Evolutionary conservation across 495 filamentous ascomycete genomes (phyloP), one percentile per base, ranked within the genome.

Genomic region (Aspergillus campestris): DNA sequence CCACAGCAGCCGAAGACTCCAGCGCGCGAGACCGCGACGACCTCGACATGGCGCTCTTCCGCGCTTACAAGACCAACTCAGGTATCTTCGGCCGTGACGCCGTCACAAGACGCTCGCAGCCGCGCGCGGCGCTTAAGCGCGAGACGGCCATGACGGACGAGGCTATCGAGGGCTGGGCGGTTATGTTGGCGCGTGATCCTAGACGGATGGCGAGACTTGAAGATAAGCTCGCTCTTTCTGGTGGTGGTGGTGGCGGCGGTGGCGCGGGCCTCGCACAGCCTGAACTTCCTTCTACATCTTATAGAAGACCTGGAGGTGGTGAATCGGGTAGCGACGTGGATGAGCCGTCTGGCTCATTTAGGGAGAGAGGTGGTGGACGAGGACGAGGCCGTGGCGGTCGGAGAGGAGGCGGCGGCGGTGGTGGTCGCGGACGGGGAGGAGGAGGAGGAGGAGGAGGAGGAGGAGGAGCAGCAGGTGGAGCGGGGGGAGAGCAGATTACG

Each of bases 141-240:
- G 82, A 87, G 51, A 94, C 87, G 8, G 84, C 81, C 7, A 85
- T 94, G 86, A 92, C 87, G 1, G 91, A 98, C 51, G 92, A 98
- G 60, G 83, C 81, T 6, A 86, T 98, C 35, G 92, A 98, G 60
- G 92, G 92, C 10, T 98, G 89, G 89, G 86, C 74, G 3, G 63
- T 95, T 18, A 95, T 97, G 87, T 58, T 95, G 2, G 58, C 60
- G 6, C 70, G 90, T 24, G 83, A 94, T 53, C 75, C 81, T n/a
- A 72, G 74, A 49, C 70, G 81, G 38, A 60, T 81, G 57, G 69
- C 75, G 47, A 70, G 73, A 51, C 59, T 96, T 37, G 84, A 90
- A 65, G 70, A 70, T 42, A 78, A 73, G 55, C 83, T 83, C 52
- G 73, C 78, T 12, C 67, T 74, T 51, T 81, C 77, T 42, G 60